These are phyloP conservation scores for Oxyria digyna DNA, from an alignment of 148 eudicot species.

Conservation along the genomic window DNA sequence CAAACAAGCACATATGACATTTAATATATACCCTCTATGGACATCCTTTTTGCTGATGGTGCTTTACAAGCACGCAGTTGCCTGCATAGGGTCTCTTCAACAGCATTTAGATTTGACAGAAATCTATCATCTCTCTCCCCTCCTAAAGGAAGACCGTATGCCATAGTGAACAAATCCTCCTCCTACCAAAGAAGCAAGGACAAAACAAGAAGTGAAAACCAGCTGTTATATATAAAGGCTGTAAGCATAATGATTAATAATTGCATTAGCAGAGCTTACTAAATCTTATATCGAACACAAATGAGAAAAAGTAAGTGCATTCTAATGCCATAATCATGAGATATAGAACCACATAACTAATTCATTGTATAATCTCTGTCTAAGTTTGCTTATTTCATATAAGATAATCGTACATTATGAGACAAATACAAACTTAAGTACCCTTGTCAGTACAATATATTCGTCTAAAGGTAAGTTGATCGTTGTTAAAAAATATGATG, in stretches of 20 bases:
- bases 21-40: constrained; percentile 48
- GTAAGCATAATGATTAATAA: not conserved
- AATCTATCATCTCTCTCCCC: constrained; percentile 81
- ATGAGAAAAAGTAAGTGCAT: not conserved
- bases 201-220: not conserved
- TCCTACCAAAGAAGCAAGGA: constrained; percentile 42
- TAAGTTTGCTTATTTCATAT: not conserved
- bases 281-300: not conserved
- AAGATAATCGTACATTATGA: not conserved
- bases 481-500: not conserved
- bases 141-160: constrained; percentile 81
- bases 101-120: constrained; percentile 65
- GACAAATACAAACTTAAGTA: too few species aligned
- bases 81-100: constrained; percentile 88
- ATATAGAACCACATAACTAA: not conserved
- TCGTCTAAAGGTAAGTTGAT: not conserved
- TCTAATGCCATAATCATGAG: not conserved
- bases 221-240: not conserved
- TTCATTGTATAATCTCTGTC: not conserved
- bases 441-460: not conserved
- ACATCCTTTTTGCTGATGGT: constrained; percentile 49
- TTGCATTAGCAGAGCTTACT: not conserved
- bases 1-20: not conserved
- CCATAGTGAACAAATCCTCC: constrained; percentile 83
- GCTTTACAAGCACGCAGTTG: constrained; percentile 87